These are phyloP conservation scores for Talaromyces marneffei DNA, from an alignment of 2,329 filamentous ascomycete genomes.

Conservation along the genomic window DNA sequence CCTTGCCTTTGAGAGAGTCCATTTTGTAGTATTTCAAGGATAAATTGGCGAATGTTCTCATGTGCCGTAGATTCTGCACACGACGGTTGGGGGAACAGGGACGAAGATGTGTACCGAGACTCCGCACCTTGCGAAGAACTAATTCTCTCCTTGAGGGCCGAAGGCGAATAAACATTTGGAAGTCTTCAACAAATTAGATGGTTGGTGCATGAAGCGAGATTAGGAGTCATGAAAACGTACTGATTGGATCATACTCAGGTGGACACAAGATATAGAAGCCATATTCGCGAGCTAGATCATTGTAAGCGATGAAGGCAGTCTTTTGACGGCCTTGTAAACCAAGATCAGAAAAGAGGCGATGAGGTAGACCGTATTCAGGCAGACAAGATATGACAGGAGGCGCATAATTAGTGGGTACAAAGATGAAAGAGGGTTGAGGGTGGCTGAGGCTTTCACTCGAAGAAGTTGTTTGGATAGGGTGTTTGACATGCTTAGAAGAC, in stretches of 20 bases:
- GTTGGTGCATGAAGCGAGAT: not conserved
- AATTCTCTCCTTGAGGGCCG: slow-evolving; percentile 18
- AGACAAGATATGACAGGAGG: slow-evolving; percentile 18
- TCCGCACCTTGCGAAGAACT: slow-evolving; percentile 28
- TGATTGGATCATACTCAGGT: slow-evolving; percentile 13
- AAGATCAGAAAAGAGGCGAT: slow-evolving; percentile 20
- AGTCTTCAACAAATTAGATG: not conserved
- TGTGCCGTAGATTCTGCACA: slow-evolving; percentile 29
- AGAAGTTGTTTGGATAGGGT: slow-evolving; percentile 20
- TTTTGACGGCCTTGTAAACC: slow-evolving; percentile 23
- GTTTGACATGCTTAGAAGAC: slow-evolving; percentile 25
- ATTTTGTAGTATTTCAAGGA: slow-evolving; percentile 24
- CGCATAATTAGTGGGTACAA: slow-evolving; percentile 12
- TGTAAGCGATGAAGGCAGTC: slow-evolving; percentile 27
- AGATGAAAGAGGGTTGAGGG: not conserved
- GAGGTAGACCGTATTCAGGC: slow-evolving; percentile 20
- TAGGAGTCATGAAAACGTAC: slow-evolving; percentile 4
- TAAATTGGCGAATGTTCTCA: slow-evolving; percentile 35
- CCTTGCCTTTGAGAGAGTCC: slow-evolving; percentile 31
- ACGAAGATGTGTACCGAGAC: slow-evolving; percentile 30
- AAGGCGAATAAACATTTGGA: slow-evolving; percentile 1
- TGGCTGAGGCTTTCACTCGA: not conserved
- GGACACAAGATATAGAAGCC: slow-evolving; percentile 19
- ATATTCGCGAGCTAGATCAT: slow-evolving; percentile 23
- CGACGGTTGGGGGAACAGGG: slow-evolving; percentile 19